Conservation (phyloP, 2,329 filamentous ascomycete genomes). For the Epichloe typhina region DNA sequence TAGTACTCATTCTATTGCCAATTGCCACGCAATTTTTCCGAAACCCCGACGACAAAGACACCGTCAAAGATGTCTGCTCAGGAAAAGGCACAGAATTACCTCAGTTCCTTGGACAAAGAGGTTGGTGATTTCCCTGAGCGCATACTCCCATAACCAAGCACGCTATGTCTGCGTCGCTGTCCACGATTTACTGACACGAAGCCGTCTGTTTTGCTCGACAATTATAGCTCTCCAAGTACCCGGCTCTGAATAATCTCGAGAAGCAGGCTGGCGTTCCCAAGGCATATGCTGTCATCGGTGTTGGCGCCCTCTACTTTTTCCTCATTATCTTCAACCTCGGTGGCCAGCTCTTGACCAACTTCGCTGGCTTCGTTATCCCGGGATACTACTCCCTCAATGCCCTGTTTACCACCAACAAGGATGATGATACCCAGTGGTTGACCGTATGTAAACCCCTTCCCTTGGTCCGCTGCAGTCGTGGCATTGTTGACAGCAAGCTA, state of each 20-base stretch:
- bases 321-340: constrained; percentile 88
- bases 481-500: not conserved
- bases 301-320: constrained; percentile 77
- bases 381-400: constrained; percentile 75
- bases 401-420: constrained; percentile 56
- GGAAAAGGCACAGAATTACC: constrained; percentile 63
- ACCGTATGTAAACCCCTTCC: constrained; percentile 38
- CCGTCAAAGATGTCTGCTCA: constrained; percentile 52
- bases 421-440: constrained; percentile 72
- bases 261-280: constrained; percentile 73
- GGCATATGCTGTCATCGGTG: constrained; percentile 67
- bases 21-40: constrained; percentile 6
- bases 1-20: not conserved
- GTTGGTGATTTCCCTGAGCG: constrained; percentile 33
- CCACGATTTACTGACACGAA: constrained; percentile 13
- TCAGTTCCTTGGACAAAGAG: constrained; percentile 72
- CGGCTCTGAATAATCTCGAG: constrained; percentile 71
- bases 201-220: not conserved
- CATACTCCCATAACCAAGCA: not conserved
- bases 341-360: constrained; percentile 76
- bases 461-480: not conserved
- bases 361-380: constrained; percentile 71
- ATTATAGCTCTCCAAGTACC: constrained; percentile 69
- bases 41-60: constrained; percentile 6
- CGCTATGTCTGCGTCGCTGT: constrained; percentile 5